A percentile compares a stretch with the other conserved stretches of the same genome.
These are phyloP conservation scores for Hemileccinum rubropunctum DNA, from an alignment of 768 basidiomycete species.

Conservation along the genomic window DNA sequence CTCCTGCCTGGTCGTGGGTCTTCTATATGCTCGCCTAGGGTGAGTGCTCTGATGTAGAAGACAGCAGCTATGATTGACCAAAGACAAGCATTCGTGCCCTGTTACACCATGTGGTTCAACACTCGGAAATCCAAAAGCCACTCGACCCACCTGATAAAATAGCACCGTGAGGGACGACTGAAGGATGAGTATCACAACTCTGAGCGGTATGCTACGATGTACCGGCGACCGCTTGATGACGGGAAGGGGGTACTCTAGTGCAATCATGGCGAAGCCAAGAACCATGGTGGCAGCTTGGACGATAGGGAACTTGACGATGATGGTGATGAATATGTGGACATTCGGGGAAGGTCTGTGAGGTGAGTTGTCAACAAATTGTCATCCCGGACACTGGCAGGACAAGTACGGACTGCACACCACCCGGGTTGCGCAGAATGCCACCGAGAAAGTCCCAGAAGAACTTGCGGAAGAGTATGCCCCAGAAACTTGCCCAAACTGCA, in stretches of 20 bases:
- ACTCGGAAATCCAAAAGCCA: background rate
- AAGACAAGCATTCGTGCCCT: slow-evolving; percentile 84
- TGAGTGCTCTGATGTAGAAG: slow-evolving; percentile 65
- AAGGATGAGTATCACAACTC: slow-evolving; percentile 61
- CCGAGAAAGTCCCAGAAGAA: slow-evolving; percentile 97
- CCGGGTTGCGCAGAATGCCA: slow-evolving; percentile 73
- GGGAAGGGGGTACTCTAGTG: slow-evolving; percentile 72
- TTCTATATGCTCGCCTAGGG: slow-evolving; percentile 66
- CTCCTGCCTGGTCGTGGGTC: slow-evolving; percentile 51
- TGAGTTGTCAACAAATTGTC: background rate
- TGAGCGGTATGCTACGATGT: slow-evolving; percentile 62
- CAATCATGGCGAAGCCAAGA: slow-evolving; percentile 55
- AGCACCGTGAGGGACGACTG: slow-evolving; percentile 62
- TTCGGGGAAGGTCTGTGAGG: slow-evolving; percentile 54
- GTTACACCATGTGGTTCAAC: slow-evolving; percentile 3
- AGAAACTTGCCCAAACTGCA: slow-evolving; percentile 78
- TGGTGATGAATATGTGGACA: slow-evolving; percentile 58
- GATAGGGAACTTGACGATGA: slow-evolving; percentile 78
- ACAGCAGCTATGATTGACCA: slow-evolving; percentile 73
- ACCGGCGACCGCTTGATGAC: slow-evolving; percentile 50
- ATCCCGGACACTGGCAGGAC: background rate
- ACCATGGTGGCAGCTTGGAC: slow-evolving; percentile 68
- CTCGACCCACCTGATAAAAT: slow-evolving; percentile 69
- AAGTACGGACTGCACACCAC: slow-evolving; percentile 69
- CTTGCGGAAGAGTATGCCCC: slow-evolving; percentile 82